Evolutionary conservation across 2,329 filamentous ascomycete genomes (phyloP).

Genomic region (Aureobasidium sp.): DNA sequence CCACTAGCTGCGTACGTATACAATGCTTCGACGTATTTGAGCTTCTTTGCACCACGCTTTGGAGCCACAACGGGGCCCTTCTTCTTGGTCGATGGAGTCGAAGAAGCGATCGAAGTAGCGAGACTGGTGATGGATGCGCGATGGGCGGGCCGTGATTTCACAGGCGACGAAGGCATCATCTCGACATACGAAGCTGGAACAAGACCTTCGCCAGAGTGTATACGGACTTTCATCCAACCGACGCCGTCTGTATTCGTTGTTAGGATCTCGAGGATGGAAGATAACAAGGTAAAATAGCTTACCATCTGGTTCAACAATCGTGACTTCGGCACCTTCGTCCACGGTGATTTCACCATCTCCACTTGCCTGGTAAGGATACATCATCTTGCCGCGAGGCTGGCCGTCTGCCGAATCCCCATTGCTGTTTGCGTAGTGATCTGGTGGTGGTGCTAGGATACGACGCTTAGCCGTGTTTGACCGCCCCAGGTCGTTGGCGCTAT

Average conservation of each 20-base stretch:
- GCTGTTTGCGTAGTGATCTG: constrained; percentile 65
- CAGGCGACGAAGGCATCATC: constrained; percentile 37
- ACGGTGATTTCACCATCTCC: constrained; percentile 77
- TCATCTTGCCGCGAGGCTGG: constrained; percentile 74
- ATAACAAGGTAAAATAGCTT: constrained; percentile 34
- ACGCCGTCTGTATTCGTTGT: constrained; percentile 73
- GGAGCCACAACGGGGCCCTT: constrained; percentile 90
- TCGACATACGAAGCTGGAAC: constrained; percentile 87
- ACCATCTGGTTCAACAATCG: constrained; percentile 82
- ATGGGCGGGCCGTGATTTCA: not conserved
- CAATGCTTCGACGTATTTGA: constrained; percentile 79
- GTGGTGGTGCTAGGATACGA: constrained; percentile 81
- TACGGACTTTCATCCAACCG: constrained; percentile 83
- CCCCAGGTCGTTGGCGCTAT: constrained; percentile 20
- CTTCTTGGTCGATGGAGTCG: constrained; percentile 53
- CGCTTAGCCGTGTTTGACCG: constrained; percentile 34
- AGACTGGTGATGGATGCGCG: constrained; percentile 59
- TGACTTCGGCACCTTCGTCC: constrained; percentile 69
- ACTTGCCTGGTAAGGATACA: constrained; percentile 77
- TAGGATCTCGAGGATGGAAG: constrained; percentile 19
- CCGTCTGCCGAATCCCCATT: constrained; percentile 30
- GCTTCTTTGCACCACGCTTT: constrained; percentile 59
- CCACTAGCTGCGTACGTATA: constrained; percentile 87
- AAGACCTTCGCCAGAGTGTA: constrained; percentile 61
- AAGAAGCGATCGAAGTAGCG: constrained; percentile 40